Conservation (phyloP, 2,329 filamentous ascomycete species). For the Hypoxylon sp. region DNA sequence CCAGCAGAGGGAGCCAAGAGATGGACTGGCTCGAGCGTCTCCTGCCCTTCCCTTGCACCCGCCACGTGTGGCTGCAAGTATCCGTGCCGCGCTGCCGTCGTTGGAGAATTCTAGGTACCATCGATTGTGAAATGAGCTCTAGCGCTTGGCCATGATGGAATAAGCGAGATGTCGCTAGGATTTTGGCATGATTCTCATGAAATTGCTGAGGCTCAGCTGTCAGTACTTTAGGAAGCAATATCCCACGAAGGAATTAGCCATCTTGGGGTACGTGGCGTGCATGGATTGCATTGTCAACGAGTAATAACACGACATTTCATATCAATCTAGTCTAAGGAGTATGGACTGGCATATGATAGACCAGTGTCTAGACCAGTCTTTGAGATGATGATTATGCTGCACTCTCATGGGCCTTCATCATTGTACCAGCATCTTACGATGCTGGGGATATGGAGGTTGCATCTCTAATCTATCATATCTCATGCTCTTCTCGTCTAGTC, state of each 20-base stretch:
- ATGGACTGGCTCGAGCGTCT: slow-evolving; percentile 8
- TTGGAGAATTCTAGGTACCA: background rate
- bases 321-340: background rate
- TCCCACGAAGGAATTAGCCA: background rate
- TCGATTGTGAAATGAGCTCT: background rate
- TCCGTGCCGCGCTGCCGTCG: background rate
- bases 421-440: background rate
- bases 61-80: slow-evolving; percentile 18
- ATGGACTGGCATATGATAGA: background rate
- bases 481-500: background rate
- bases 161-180: background rate
- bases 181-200: background rate
- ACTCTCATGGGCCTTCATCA: background rate
- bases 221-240: background rate
- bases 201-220: background rate
- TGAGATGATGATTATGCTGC: background rate
- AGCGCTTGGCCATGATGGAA: background rate
- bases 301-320: background rate
- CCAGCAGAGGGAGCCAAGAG: background rate
- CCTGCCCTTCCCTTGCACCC: background rate
- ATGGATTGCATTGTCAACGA: background rate
- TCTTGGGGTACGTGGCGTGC: background rate
- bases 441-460: background rate
- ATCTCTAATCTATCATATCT: background rate
- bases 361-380: background rate